Evolutionary conservation across 768 basidiomycete genomes (phyloP), one percentile per base, ranked within the genome.

Genomic region (Paxillus ammoniavirescens): DNA sequence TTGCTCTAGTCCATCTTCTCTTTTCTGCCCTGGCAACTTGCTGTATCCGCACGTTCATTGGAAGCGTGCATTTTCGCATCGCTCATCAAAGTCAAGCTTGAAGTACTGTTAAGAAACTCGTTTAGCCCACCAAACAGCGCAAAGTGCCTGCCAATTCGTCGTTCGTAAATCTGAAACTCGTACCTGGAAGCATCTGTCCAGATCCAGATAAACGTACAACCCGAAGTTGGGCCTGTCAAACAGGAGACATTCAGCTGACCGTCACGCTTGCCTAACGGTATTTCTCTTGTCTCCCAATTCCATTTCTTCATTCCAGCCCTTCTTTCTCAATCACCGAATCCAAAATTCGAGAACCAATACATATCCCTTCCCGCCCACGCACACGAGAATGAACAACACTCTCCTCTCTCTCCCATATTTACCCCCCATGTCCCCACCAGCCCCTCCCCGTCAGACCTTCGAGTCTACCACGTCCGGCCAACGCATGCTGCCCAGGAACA

Each of bases 401-500:
- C 55, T 56, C 36, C 44, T 65, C 42, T 41, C 53, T 30, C 46
- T 47, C 18, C 52, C 57, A 10, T 49, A 63, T 26, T 67, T 65
- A 17, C 55, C 65, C 36, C 54, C 62, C 36, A 66, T 64, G 54
- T 61, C 64, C 21, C 49, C 60, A 21, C 56, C 59, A 15, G 45
- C 64, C 26, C 52, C 47, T 26, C 44, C 59, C 2, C 64, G 63
- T 14, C 46, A 53, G 55, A 15, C 48, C 15, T 50, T 49, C 36
- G 61, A 68, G 12, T 47, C 66, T 18, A 53, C 57, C 26, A 46
- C 65, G 14, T 56, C 65, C 15, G 62, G 71, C 23, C 68, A 73
- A 55, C 73, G 77, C 51, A 55, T 59, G 18, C 54, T 60, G 10
- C 63, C 60, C n/a, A 58, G 65, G 40, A 64, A 67, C 54, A 86